Percentiles rank a stretch among this genome's conserved stretches.
Conservation (phyloP, 305 asterid genomes). For the Solanum hybrid region DNA sequence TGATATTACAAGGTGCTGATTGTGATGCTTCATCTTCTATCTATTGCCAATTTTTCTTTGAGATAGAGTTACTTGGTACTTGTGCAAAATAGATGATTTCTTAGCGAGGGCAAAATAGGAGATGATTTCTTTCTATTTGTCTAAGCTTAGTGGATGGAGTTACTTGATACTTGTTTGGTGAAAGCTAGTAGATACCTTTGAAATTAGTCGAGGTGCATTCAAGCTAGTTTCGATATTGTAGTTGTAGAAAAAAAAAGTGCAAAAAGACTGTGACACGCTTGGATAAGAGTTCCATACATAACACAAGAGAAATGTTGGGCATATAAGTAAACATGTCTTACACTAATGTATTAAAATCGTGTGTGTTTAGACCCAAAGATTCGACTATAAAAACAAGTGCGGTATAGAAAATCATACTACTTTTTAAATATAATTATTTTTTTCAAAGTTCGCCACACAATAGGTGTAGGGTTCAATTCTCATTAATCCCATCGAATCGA, state of each 20-base stretch:
- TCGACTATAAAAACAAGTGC: neutral
- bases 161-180: neutral
- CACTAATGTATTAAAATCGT: neutral
- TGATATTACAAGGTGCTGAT: neutral
- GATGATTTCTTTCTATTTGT: neutral
- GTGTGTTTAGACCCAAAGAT: neutral
- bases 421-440: neutral
- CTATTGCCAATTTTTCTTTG: neutral
- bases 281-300: neutral
- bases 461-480: neutral
- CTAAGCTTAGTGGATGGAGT: neutral
- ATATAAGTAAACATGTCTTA: neutral
- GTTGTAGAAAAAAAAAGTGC: neutral
- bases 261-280: neutral
- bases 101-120: neutral
- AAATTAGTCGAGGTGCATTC: neutral
- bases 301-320: rapidly evolving
- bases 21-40: neutral
- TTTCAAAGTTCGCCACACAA: neutral
- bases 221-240: neutral
- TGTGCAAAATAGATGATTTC: neutral
- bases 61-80: neutral
- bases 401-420: neutral
- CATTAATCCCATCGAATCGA: neutral
- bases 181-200: neutral